phyloP scores from a whole-genome alignment of 2,329 filamentous ascomycete species.

The Dactylellina parvicollis region DNA sequence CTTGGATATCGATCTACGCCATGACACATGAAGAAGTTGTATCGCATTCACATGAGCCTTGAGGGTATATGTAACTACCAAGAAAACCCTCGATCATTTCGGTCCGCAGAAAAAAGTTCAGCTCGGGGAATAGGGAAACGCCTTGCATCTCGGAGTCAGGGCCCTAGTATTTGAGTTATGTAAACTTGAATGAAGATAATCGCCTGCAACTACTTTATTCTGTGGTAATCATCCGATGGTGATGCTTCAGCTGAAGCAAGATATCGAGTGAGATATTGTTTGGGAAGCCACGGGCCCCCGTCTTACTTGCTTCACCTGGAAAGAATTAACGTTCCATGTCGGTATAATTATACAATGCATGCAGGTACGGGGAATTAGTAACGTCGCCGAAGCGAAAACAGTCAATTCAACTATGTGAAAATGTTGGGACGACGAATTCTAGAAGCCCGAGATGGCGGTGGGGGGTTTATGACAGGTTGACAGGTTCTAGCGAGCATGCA shows the following conservation, averaged over 20 bases:
- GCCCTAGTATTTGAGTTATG: constrained; percentile 23
- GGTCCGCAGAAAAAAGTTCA: background rate
- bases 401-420: constrained; percentile 1
- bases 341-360: constrained; percentile 9
- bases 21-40: constrained; percentile 38
- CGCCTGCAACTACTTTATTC: constrained; percentile 9
- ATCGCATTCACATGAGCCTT: background rate
- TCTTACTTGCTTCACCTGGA: constrained; percentile 11
- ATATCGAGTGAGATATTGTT: constrained; percentile 31
- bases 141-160: background rate
- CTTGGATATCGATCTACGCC: constrained; percentile 34
- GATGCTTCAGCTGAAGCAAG: constrained; percentile 16
- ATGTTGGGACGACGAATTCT: constrained; percentile 12
- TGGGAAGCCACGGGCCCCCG: background rate
- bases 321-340: constrained; percentile 5
- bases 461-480: constrained; percentile 1
- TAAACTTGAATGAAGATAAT: constrained; percentile 18
- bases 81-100: constrained; percentile 1
- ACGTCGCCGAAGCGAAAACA: constrained; percentile 8
- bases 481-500: constrained; percentile 1
- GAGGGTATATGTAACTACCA: background rate
- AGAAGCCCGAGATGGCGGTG: constrained; percentile 7
- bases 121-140: background rate
- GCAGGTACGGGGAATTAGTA: constrained; percentile 39
- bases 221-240: constrained; percentile 7